These are phyloP conservation scores for Termitomyces titanicus DNA, from an alignment of 768 basidiomycete species.

Conservation along the genomic window DNA sequence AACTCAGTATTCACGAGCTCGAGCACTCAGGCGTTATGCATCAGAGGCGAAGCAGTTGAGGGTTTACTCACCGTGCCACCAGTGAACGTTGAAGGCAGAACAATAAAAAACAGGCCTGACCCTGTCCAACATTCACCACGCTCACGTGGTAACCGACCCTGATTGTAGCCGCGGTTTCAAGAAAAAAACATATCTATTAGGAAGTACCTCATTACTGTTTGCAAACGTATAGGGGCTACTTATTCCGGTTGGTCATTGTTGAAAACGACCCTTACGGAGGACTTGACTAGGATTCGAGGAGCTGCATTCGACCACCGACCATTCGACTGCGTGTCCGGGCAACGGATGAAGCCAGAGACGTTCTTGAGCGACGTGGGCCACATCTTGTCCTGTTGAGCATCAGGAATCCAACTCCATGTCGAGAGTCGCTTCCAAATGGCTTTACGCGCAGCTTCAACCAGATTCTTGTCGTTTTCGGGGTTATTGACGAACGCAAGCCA, in stretches of 20 bases:
- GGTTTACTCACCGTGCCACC: too few relatives aligned
- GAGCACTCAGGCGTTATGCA: not conserved
- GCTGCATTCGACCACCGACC: not conserved
- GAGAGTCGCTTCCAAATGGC: not conserved
- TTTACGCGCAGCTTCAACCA: not conserved
- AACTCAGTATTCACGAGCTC: not conserved
- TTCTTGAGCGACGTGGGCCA: not conserved
- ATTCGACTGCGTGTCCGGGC: not conserved
- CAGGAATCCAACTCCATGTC: not conserved
- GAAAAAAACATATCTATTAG: too few relatives aligned
- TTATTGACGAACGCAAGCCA: not conserved
- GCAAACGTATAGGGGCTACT: too few relatives aligned
- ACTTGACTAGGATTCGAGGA: not conserved
- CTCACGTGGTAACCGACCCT: too few relatives aligned
- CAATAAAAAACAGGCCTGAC: too few relatives aligned
- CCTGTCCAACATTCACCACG: too few relatives aligned
- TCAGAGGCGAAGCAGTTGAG: too few relatives aligned
- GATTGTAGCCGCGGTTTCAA: too few relatives aligned
- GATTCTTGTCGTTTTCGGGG: not conserved
- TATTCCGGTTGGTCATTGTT: too few relatives aligned
- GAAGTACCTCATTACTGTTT: too few relatives aligned
- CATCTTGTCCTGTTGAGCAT: not conserved
- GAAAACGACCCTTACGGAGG: not conserved
- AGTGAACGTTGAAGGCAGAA: too few relatives aligned
- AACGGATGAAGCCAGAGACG: not conserved